Evolutionary conservation across 176 grass and related monocot genomes (phyloP).

Genomic region (Tuctoria greenei): DNA sequence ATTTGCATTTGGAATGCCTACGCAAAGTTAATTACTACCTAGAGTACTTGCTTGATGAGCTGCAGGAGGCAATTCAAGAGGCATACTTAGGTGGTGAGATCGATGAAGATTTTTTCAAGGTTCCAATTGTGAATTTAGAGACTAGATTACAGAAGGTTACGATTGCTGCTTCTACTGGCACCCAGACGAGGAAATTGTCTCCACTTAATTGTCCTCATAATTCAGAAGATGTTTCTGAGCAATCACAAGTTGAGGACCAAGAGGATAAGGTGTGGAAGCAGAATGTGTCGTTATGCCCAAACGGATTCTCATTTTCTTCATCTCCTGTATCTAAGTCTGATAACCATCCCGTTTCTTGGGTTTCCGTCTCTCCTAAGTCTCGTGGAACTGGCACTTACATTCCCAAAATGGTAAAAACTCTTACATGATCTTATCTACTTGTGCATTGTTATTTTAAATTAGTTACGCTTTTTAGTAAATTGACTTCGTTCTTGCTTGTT

Average conservation of each 20-base stretch:
- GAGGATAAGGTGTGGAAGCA: conserved; percentile 30
- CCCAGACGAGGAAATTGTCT: conserved; percentile 17
- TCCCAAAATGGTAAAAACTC: conserved; percentile 41
- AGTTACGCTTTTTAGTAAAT: conserved; percentile 9
- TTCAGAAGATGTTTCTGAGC: conserved; percentile 31
- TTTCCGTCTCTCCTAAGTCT: conserved; percentile 3
- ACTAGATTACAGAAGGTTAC: neutral
- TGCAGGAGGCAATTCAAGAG: conserved; percentile 28
- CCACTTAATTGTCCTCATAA: conserved; percentile 30
- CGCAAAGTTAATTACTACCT: conserved; percentile 50
- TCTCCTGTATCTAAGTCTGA: conserved; percentile 10
- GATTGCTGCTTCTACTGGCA: conserved; percentile 18
- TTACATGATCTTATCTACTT: conserved; percentile 16
- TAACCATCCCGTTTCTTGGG: neutral
- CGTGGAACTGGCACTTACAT: conserved; percentile 44
- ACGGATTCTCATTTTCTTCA: neutral
- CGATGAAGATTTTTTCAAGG: conserved; percentile 31
- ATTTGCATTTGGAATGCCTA: conserved; percentile 43
- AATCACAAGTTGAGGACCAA: conserved; percentile 17
- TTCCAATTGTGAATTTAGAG: neutral
- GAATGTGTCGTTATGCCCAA: neutral
- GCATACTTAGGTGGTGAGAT: conserved; percentile 15
- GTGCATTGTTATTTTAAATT: neutral
- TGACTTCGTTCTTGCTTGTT: neutral
- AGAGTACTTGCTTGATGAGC: conserved; percentile 40